These are phyloP conservation scores for Herpotrichia juniperi DNA, from an alignment of 2,329 filamentous ascomycete species.

Conservation along the genomic window DNA sequence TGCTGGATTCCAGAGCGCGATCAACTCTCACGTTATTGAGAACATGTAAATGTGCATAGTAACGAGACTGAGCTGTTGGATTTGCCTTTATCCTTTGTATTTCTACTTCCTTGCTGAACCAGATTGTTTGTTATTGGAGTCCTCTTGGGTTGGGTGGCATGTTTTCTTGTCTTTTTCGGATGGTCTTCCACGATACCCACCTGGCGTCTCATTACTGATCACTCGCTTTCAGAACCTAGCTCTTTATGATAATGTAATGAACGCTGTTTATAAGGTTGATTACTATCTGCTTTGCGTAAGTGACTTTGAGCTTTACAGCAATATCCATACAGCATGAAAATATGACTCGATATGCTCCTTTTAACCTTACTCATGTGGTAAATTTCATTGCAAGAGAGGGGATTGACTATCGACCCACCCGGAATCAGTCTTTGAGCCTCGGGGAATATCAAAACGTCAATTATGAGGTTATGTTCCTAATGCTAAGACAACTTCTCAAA, in stretches of 20 bases:
- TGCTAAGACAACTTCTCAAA: too few relatives aligned
- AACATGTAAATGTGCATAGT: slow-evolving; percentile 71
- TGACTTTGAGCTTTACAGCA: too few relatives aligned
- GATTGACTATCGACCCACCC: background rate
- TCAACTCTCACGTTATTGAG: slow-evolving; percentile 83
- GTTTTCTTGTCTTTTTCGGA: background rate
- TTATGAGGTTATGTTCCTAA: too few relatives aligned
- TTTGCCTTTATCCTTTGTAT: too few relatives aligned
- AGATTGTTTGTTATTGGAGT: background rate
- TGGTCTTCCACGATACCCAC: slow-evolving; percentile 13
- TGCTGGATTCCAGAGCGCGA: slow-evolving; percentile 74
- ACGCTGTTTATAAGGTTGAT: too few relatives aligned
- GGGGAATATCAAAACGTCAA: background rate
- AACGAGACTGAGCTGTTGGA: too few relatives aligned
- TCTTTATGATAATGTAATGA: slow-evolving; percentile 11
- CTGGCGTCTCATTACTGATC: slow-evolving; percentile 9
- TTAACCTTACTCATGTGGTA: background rate
- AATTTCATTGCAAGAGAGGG: background rate
- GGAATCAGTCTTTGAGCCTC: background rate
- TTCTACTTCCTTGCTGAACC: background rate
- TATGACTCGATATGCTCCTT: background rate
- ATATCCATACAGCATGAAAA: too few relatives aligned
- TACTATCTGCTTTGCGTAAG: too few relatives aligned
- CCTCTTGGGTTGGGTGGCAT: background rate
- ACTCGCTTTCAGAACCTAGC: slow-evolving; percentile 4